Base-by-base conservation (phyloP, 83 land plant species). In the Picea engelmannii region DNA sequence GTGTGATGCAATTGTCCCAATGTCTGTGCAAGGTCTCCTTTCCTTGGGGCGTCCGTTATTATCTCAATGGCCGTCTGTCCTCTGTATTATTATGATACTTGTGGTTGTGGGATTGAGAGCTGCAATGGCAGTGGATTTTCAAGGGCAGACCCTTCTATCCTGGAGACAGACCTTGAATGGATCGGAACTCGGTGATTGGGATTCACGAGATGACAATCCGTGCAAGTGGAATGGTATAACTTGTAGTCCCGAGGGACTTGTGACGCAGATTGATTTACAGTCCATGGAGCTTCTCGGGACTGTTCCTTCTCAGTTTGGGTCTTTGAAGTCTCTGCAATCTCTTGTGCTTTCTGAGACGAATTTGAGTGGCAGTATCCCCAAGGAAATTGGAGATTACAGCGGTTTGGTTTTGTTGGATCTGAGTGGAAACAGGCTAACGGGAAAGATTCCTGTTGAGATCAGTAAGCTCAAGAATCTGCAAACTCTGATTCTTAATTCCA, bases 361-460 rank as follows among this genome's bases (percentile, higher is more conserved):
- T 65, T 89, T 96, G 65, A 79, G 87, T 16, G 99, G 99, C 0
- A 71, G 73, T 16, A 94, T 96, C 81, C 97, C 99, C 6, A 78
- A 24, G 6, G 86, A 84, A 38, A 70, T 96, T 5, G 94, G 93
- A 12, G 76, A 83, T 6, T 85, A 84, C 42, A 35, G 78, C 0
- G 80, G 80, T 75, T 85, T 96, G 62, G 69, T 23, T 10, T 17
- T 77, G 44, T 83, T 96, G 59, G 96, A 95, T 84, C 82, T 96
- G 27, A 87, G 95, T 83, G 87, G 76, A 76, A 96, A 96, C 38
- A 78, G 78, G 7, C 78, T 95, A 70, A 61, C 87, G 10, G 95
- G 99, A 4, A 70, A 40, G 3, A 92, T 95, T 78, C 98, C 99
- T 4, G 42, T 1, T 4, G 94, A 86, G 60, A 76, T 96, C 67